Conservation (phyloP, 1,284 basidiomycete species). For the Ceratobasidium sp. region DNA sequence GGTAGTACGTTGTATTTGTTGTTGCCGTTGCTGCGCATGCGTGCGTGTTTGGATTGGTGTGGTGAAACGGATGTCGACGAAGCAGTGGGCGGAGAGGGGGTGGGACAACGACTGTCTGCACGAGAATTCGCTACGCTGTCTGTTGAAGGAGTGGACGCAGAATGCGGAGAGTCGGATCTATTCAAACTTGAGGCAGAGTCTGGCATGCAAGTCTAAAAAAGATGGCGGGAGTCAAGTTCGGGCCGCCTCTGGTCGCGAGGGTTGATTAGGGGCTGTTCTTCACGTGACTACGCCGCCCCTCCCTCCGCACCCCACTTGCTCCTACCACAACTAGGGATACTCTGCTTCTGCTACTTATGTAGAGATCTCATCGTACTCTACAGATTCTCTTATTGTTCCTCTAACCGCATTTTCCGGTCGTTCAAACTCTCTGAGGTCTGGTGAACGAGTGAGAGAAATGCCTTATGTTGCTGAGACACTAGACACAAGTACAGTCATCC, state of each 20-base stretch:
- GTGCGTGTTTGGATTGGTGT: slow-evolving; percentile 24
- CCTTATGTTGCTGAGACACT: too few relatives aligned
- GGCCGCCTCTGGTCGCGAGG: not conserved
- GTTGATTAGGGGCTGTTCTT: not conserved
- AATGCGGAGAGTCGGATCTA: not conserved
- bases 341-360: too few relatives aligned
- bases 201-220: slow-evolving; percentile 29
- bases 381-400: too few relatives aligned
- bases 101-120: not conserved
- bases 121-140: not conserved
- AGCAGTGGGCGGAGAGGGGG: not conserved
- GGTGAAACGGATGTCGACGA: slow-evolving; percentile 38
- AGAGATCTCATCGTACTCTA: too few relatives aligned
- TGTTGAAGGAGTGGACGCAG: slow-evolving; percentile 37
- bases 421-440: too few relatives aligned
- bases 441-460: too few relatives aligned
- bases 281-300: not conserved
- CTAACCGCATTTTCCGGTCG: too few relatives aligned
- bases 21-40: slow-evolving; percentile 40
- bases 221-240: not conserved
- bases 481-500: too few relatives aligned
- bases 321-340: too few relatives aligned
- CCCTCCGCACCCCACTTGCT: too few relatives aligned
- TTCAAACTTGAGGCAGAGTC: not conserved
- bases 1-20: slow-evolving; percentile 44